phyloP scores from a whole-genome alignment of 169 alveolate species.

The Neospora caninum region DNA sequence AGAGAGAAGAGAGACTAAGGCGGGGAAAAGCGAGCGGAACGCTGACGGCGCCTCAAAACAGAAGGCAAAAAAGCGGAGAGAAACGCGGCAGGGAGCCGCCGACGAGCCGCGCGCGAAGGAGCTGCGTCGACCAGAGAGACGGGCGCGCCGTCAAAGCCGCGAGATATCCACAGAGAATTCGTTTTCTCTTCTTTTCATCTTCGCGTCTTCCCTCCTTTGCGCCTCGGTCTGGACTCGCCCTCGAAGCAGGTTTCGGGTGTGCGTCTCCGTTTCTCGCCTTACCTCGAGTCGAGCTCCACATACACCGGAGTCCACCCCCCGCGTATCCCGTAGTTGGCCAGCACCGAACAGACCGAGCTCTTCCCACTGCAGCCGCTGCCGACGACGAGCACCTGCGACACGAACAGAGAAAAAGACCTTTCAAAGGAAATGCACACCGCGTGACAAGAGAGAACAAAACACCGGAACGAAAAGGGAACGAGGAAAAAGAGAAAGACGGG shows the following conservation, averaged over 20 bases:
- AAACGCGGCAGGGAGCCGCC: background rate
- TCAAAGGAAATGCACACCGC: background rate
- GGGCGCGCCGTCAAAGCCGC: no score
- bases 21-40: background rate
- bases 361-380: slow-evolving; percentile 90
- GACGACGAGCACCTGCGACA: slow-evolving; percentile 78
- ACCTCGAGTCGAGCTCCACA: slow-evolving; percentile 87
- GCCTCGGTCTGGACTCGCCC: no score
- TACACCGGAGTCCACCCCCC: slow-evolving; percentile 85
- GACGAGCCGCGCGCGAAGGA: no score
- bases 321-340: slow-evolving; percentile 85
- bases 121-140: no score
- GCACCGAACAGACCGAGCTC: slow-evolving; percentile 82
- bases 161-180: no score
- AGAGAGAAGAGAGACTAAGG: background rate
- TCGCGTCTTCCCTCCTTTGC: no score
- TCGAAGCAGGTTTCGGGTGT: no score
- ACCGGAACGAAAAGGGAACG: background rate
- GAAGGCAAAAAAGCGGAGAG: background rate
- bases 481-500: background rate
- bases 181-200: no score
- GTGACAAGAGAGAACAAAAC: background rate
- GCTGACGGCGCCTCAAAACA: background rate
- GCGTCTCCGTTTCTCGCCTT: background rate
- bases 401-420: no score